A percentile compares a stretch with the other conserved stretches of the same genome.
These are phyloP conservation scores for Fistulina hepatica DNA, from an alignment of 1,284 basidiomycete species.

Conservation along the genomic window DNA sequence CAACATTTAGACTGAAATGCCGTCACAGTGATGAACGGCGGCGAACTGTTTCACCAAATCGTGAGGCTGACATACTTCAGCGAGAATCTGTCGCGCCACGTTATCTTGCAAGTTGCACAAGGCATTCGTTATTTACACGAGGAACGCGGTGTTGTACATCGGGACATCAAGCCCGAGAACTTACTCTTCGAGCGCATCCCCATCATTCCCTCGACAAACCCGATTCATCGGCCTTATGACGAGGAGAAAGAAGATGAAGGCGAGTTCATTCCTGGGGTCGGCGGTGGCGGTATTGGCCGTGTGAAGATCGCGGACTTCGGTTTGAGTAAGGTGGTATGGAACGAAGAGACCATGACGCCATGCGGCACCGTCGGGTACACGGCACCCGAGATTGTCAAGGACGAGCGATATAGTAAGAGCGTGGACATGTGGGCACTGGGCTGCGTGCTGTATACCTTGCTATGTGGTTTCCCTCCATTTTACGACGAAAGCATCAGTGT, in stretches of 20 bases:
- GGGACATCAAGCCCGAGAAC: constrained; percentile 99
- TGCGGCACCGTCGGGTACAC: constrained; percentile 99
- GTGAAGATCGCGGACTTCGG: constrained; percentile 99
- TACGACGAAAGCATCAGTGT: constrained; percentile 99
- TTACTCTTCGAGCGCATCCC: constrained; percentile 92
- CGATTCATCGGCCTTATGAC: constrained; percentile 80
- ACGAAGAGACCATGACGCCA: constrained; percentile 98
- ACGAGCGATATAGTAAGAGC: constrained; percentile 95
- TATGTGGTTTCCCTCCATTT: constrained; percentile 99
- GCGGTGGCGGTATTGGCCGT: constrained; percentile 93
- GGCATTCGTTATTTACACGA: constrained; percentile 96
- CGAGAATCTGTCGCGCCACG: constrained; percentile 89
- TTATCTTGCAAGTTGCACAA: constrained; percentile 94
- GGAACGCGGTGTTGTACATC: constrained; percentile 95
- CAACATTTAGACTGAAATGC: too few relatives aligned
- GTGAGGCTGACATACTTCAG: constrained; percentile 99
- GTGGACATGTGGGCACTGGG: constrained; percentile 99
- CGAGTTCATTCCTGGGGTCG: constrained; percentile 83
- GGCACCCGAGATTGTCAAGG: constrained; percentile 98
- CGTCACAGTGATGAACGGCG: constrained; percentile 81
- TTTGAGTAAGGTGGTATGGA: constrained; percentile 97
- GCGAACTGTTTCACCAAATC: constrained; percentile 98
- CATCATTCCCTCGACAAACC: constrained; percentile 77
- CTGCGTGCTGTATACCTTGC: constrained; percentile 94
- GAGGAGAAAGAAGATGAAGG: constrained; percentile 99